Conservation (phyloP, 2,329 filamentous ascomycete genomes). For the Fusarium pseudonygamai region DNA sequence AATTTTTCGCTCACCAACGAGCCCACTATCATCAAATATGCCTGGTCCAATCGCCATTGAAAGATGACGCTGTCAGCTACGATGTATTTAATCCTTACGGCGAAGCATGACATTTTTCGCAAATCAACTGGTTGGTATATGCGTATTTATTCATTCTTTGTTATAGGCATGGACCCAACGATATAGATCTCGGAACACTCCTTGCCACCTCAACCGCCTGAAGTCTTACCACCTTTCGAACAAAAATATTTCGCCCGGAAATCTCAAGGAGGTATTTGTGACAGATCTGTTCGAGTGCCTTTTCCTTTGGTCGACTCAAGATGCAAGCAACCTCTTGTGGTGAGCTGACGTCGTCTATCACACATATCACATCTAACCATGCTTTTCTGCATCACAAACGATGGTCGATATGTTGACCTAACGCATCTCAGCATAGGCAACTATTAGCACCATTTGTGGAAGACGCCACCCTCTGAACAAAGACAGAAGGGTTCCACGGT, state of each 20-base stretch:
- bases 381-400: slow-evolving; percentile 1
- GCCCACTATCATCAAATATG: slow-evolving; percentile 22
- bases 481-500: not conserved
- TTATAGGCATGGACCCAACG: slow-evolving; percentile 10
- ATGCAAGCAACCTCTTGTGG: not conserved
- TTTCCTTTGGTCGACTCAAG: not conserved
- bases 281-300: slow-evolving; percentile 21
- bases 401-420: not conserved
- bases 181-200: slow-evolving; percentile 8
- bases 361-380: slow-evolving; percentile 19
- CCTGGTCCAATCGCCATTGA: slow-evolving; percentile 27
- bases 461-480: not conserved
- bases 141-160: slow-evolving; percentile 1
- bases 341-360: slow-evolving; percentile 18
- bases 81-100: slow-evolving; percentile 21
- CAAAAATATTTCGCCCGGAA: not conserved
- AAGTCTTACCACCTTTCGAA: not conserved
- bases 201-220: not conserved
- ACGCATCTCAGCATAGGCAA: slow-evolving; percentile 1
- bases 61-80: not conserved
- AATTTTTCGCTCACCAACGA: slow-evolving; percentile 2
- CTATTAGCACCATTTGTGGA: not conserved
- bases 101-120: not conserved
- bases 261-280: not conserved
- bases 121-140: slow-evolving; percentile 5